Evolutionary conservation across 1,284 basidiomycete species (phyloP), one percentile per base, ranked within the genome.

Genomic region (Cutaneotrichosporon spelunceum): DNA sequence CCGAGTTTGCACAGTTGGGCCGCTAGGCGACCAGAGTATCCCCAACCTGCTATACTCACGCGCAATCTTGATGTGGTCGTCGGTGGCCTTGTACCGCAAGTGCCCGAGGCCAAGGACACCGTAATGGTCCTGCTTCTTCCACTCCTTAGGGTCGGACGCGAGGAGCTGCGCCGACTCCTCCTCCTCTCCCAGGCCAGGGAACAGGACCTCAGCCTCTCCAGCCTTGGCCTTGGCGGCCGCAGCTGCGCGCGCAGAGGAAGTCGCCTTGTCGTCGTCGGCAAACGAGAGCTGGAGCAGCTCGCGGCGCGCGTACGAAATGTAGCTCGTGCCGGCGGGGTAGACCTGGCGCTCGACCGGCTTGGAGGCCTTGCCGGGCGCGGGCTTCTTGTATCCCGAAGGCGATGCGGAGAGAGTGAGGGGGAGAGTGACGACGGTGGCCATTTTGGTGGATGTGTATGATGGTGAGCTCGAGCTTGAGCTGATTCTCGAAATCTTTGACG

Each of bases 61-160:
- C 66, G 95, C 93, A 74, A 96, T 87, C 80, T 94, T 95, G 79
- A 99, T 99, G 77, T 99, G 95, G 64, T 88, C 92, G 42, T 87
- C 85, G 21, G 86, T 92, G 11, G 95, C 95, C 69, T 84, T 87
- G 84, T 90, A 93, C 63, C 95, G 85, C 62, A 97, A 83, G 73
- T 89, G 87, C 27, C 93, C 95, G 6, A 99, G 85, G 72, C 95
- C 95, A 57, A 98, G 88, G 36, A 98, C 91, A 62, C 90, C 91
- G 77, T 98, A 98, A 78, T 98, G 92, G 78, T 99, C 95, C 86
- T 98, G 96, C 85, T 93, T 92, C 91, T 99, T 99, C 95, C 95
- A 99, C 78, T 97, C 93, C 80, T 97, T 98, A 19, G 95, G 91
- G 82, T 99, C 96, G 21, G 87, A 82, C 33, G 82, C 79, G 52